phyloP scores from a whole-genome alignment of 225 moss, liverwort and hornwort genomes.

The Neckera pumila region DNA sequence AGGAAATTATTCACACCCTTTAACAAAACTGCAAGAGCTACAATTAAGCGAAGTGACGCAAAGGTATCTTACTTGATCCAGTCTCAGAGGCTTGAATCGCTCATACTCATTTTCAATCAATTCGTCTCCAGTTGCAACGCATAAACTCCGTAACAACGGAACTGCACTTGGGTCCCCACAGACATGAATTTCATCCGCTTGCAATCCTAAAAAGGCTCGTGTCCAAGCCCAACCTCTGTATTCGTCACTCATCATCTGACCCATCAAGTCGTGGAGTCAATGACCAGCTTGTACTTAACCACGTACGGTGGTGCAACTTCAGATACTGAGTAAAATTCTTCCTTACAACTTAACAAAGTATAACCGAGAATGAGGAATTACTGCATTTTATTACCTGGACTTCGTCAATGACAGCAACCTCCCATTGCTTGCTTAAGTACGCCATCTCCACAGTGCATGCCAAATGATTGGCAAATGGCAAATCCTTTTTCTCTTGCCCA shows the following conservation, averaged over 20 bases:
- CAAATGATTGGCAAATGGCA: slow-evolving; percentile 87
- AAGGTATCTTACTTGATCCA: slow-evolving; percentile 44
- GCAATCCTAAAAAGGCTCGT: slow-evolving; percentile 84
- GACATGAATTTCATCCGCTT: slow-evolving; percentile 96
- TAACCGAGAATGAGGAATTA: not conserved
- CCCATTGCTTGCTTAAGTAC: slow-evolving; percentile 83
- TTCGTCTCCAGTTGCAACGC: slow-evolving; percentile 77
- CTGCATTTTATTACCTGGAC: slow-evolving; percentile 52
- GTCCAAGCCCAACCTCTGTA: slow-evolving; percentile 99
- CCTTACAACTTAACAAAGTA: not conserved
- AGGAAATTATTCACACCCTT: not conserved
- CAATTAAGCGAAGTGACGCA: not conserved
- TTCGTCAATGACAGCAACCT: slow-evolving; percentile 96
- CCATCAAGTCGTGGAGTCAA: not conserved
- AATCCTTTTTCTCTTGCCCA: slow-evolving; percentile 85
- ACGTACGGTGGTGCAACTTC: not conserved
- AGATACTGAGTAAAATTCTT: not conserved
- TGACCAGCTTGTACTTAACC: not conserved
- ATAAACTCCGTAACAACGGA: slow-evolving; percentile 76
- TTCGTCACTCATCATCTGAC: slow-evolving; percentile 98
- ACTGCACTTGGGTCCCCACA: slow-evolving; percentile 97
- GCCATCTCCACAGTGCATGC: slow-evolving; percentile 98
- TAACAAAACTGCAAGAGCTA: not conserved
- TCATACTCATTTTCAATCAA: slow-evolving; percentile 77
- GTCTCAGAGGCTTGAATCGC: slow-evolving; percentile 78